Conservation (phyloP, 208 protist genomes). For the Trypanosoma vivax region DNA sequence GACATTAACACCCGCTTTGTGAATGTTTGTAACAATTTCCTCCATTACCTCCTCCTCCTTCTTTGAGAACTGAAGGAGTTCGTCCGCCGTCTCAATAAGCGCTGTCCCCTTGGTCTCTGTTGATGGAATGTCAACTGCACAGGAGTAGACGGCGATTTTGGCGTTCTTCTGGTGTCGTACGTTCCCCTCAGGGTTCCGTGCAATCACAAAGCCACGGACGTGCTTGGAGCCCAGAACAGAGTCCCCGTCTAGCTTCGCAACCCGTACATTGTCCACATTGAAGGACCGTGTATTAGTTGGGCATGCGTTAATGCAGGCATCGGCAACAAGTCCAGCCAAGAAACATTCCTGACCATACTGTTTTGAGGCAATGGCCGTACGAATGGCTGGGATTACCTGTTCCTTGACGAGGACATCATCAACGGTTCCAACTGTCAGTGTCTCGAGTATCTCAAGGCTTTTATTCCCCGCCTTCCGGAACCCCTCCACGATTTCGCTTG, state of each 20-base stretch:
- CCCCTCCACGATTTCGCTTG: slow-evolving; percentile 97
- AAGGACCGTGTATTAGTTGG: slow-evolving; percentile 95
- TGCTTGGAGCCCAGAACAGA: slow-evolving; percentile 90
- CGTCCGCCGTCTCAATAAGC: slow-evolving; percentile 96
- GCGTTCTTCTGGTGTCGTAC: slow-evolving; percentile 92
- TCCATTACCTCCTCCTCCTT: slow-evolving; percentile 98
- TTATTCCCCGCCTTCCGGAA: slow-evolving; percentile 95
- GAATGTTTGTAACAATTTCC: slow-evolving; percentile 95
- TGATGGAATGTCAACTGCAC: slow-evolving; percentile 94
- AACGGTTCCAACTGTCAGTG: slow-evolving; percentile 49
- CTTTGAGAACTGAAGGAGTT: slow-evolving; percentile 95
- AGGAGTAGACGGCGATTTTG: slow-evolving; percentile 98
- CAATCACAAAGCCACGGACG: slow-evolving; percentile 97
- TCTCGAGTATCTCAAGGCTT: slow-evolving; percentile 88
- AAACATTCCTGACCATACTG: slow-evolving; percentile 96
- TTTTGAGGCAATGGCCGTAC: slow-evolving; percentile 91
- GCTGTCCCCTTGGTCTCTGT: slow-evolving; percentile 99
- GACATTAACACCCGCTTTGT: slow-evolving; percentile 95
- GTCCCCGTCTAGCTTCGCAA: slow-evolving; percentile 97
- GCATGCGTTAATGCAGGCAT: slow-evolving; percentile 96
- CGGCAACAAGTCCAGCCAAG: slow-evolving; percentile 90
- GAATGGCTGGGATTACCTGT: slow-evolving; percentile 61
- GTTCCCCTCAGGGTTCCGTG: slow-evolving; percentile 87
- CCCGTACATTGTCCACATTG: slow-evolving; percentile 99
- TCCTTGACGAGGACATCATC: slow-evolving; percentile 85